Conservation (phyloP, 2,329 filamentous ascomycete species). For the Emmonsiellopsis sp. region DNA sequence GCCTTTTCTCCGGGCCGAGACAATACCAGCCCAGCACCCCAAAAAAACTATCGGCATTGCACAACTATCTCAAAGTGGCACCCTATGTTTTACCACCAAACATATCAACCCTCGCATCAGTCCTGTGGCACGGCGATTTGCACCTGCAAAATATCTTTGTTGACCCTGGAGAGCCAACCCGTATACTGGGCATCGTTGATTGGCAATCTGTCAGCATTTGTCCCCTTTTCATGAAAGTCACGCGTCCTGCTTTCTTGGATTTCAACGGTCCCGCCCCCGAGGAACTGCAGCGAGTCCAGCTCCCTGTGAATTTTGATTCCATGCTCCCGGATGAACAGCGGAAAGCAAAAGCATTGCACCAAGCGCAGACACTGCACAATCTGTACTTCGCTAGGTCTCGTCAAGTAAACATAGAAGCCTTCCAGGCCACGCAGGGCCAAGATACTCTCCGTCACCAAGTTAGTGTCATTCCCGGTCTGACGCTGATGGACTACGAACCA, state of each 20-base stretch:
- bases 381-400: conserved; percentile 15
- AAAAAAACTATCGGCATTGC: conserved; percentile 18
- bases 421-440: conserved; percentile 15
- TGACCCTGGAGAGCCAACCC: conserved; percentile 6
- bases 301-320: conserved; percentile 15
- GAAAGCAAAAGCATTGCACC: conserved; percentile 15
- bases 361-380: conserved; percentile 17
- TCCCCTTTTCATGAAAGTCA: conserved; percentile 17
- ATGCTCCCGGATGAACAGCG: conserved; percentile 14
- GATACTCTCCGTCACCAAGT: conserved; percentile 16
- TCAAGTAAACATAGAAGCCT: conserved; percentile 12
- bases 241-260: conserved; percentile 15
- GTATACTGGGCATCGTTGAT: neutral
- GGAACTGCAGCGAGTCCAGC: conserved; percentile 7
- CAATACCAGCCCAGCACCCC: conserved; percentile 22
- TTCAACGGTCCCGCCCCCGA: conserved; percentile 17
- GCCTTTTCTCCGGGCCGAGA: conserved; percentile 16
- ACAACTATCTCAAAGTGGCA: conserved; percentile 22
- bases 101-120: conserved; percentile 15
- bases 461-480: conserved; percentile 15
- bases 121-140: conserved; percentile 33
- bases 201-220: conserved; percentile 13
- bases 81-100: conserved; percentile 22
- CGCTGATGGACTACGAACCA: conserved; percentile 17
- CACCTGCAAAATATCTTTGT: conserved; percentile 34